These are phyloP conservation scores for Blastocystis sp. DNA, from an alignment of 352 stramenopile genomes.

Conservation along the genomic window DNA sequence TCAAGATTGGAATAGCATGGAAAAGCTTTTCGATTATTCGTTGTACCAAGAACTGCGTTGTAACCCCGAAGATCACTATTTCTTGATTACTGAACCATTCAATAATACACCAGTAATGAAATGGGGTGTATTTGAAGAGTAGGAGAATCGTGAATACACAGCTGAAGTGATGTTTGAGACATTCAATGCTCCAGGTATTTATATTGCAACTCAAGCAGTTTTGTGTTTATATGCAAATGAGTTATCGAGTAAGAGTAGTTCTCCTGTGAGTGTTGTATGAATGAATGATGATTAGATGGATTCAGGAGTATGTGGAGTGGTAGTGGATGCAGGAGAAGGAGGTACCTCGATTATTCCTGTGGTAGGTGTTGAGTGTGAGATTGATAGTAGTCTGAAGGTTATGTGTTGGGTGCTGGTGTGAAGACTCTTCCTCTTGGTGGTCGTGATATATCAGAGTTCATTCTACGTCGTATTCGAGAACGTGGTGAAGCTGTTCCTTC, in stretches of 20 bases:
- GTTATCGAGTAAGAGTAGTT: conserved; percentile 66
- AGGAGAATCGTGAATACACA: conserved; percentile 85
- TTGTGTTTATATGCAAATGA: conserved; percentile 79
- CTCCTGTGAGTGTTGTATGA: not conserved
- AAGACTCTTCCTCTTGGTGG: conserved; percentile 85
- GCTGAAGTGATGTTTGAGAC: conserved; percentile 92
- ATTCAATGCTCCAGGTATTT: conserved; percentile 85
- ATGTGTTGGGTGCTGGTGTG: conserved; percentile 88
- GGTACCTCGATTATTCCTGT: conserved; percentile 87
- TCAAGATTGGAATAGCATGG: conserved; percentile 86
- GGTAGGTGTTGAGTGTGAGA: not conserved
- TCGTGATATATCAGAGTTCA: conserved; percentile 86
- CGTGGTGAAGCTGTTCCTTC: conserved; percentile 80
- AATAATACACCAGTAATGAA: conserved; percentile 75
- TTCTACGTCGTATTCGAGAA: conserved; percentile 81
- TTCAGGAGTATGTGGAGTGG: conserved; percentile 81
- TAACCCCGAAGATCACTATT: conserved; percentile 84
- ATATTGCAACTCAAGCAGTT: conserved; percentile 88
- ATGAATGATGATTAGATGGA: conserved; percentile 65
- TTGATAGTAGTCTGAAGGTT: conserved; percentile 73
- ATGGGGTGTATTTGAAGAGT: not conserved
- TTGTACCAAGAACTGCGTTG: conserved; percentile 85
- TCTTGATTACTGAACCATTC: conserved; percentile 80
- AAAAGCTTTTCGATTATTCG: conserved; percentile 83
- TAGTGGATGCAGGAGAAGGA: conserved; percentile 85